These are phyloP conservation scores for Teratosphaeria epicoccoides DNA, from an alignment of 2,329 filamentous ascomycete species.

Conservation along the genomic window DNA sequence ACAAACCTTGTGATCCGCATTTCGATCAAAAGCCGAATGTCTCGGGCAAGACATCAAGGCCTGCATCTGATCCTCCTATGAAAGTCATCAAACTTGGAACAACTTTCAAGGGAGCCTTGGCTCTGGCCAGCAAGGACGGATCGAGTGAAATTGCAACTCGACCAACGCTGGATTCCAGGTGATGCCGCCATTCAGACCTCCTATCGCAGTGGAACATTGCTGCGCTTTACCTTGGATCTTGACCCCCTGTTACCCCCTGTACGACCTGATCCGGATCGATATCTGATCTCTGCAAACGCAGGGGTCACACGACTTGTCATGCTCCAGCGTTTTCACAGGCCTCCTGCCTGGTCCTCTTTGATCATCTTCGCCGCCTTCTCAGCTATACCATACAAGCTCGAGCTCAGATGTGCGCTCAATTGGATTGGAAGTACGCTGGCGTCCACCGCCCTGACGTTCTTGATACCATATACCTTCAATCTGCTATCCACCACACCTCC, in stretches of 20 bases:
- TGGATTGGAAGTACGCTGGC: slow-evolving; percentile 15
- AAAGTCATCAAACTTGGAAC: too few species aligned
- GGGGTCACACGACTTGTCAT: background rate
- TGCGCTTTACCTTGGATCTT: too few species aligned
- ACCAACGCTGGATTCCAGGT: too few species aligned
- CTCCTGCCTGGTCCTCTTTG: slow-evolving; percentile 2
- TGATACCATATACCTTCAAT: slow-evolving; percentile 13
- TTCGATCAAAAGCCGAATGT: background rate
- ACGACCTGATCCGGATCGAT: background rate
- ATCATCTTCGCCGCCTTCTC: slow-evolving; percentile 10
- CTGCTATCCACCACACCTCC: slow-evolving; percentile 15
- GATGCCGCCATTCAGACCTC: too few species aligned
- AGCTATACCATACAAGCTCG: slow-evolving; percentile 12
- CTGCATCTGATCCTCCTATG: too few species aligned
- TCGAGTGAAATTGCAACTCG: background rate
- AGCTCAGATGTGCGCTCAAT: slow-evolving; percentile 5
- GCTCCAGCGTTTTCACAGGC: background rate
- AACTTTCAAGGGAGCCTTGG: too few species aligned
- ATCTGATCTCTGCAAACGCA: background rate
- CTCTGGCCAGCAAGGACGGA: background rate
- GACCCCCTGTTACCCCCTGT: too few species aligned
- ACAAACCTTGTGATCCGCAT: background rate
- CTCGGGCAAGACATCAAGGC: background rate
- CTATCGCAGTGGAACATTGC: too few species aligned
- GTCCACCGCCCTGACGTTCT: slow-evolving; percentile 12